These are phyloP conservation scores for Echinochloa phyllopogon DNA, from an alignment of 176 grass and related monocot species.

Conservation along the genomic window DNA sequence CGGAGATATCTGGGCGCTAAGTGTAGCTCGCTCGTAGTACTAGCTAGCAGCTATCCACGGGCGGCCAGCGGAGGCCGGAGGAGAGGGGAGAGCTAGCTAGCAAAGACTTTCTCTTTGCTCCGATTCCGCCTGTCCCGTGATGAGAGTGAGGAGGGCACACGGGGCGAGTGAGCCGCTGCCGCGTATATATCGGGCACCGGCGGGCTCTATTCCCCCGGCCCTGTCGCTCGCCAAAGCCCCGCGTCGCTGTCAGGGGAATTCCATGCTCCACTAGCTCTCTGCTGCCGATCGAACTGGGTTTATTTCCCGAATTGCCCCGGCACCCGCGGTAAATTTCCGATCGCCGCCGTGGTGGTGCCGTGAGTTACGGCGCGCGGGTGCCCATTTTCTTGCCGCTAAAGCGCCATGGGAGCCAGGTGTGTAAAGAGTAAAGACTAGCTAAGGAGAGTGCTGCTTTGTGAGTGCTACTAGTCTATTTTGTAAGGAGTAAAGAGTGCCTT, in stretches of 20 bases:
- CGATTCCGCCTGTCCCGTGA: slow-evolving; percentile 43
- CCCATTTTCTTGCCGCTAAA: neutral
- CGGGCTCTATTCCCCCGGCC: slow-evolving; percentile 1
- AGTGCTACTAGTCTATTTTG: neutral
- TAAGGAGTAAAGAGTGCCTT: neutral
- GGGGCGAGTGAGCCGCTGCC: slow-evolving; percentile 46
- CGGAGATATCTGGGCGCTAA: slow-evolving; percentile 27
- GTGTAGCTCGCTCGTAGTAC: slow-evolving; percentile 7
- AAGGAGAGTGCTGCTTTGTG: neutral
- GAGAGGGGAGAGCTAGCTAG: neutral
- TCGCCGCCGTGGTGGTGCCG: too few species aligned
- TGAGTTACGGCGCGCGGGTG: neutral
- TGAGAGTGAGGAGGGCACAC: slow-evolving; percentile 39
- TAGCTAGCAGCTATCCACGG: slow-evolving; percentile 18
- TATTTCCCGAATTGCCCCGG: slow-evolving; percentile 44
- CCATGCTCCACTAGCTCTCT: slow-evolving; percentile 37
- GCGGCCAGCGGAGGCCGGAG: neutral
- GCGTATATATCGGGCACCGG: slow-evolving; percentile 52
- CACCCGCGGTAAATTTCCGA: neutral
- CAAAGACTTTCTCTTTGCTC: slow-evolving; percentile 32
- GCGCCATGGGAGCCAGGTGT: neutral
- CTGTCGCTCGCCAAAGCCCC: slow-evolving; percentile 20
- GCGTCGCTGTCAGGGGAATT: slow-evolving; percentile 55
- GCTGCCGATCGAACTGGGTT: neutral
- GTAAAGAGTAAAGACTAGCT: neutral